Base-by-base conservation (phyloP, 352 stramenopile genomes). In the Lagenidium sp. region DNA sequence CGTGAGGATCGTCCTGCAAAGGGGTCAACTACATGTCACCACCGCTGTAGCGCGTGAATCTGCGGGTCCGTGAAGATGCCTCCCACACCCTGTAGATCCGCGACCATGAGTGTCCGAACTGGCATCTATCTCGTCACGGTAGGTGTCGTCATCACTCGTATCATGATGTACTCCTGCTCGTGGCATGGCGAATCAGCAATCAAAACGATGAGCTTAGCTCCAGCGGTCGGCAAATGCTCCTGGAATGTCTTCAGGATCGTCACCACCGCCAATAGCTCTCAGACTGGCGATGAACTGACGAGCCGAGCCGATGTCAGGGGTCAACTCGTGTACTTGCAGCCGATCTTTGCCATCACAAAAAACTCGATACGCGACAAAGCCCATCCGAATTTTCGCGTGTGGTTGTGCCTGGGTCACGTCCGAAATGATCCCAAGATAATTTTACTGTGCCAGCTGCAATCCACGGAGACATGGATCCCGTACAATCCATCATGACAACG, bases 401-500 rank as follows among this genome's bases (percentile, higher is more conserved):
- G 36, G 37, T 24, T 78, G 56, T 0, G 61, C 47, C 1, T 7
- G 13, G 26, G 60, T 56, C 20, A 69, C 46, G 8, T 43, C 58
- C 23, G 47, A 36, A 28, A 78, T 71, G 32, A 74, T 68, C 4
- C 39, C 42, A 6, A 57, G 19, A 4, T 70, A 50, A 0, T 59
- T 44, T n/a, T 34, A 18, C 28, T 68, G 62, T 16, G 65, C 61
- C 19, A 54, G 4, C 1, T 34, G n/a, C 1, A 24, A 74, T 78
- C 57, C 55, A 78, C 8, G 32, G 36, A 16, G 4, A 5, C 62
- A 73, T 74, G 7, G 62, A 78, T 0, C 11, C 21, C 13, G 65
- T 78, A 34, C 62, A 78, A 32, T 74, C 65, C 62, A 78, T 71
- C 1, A 56, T 59, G 15, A 73, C 59, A 25, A 78, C 65, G 7